phyloP scores from a whole-genome alignment of 1,284 basidiomycete genomes.

The Puccinia brachypodii region DNA sequence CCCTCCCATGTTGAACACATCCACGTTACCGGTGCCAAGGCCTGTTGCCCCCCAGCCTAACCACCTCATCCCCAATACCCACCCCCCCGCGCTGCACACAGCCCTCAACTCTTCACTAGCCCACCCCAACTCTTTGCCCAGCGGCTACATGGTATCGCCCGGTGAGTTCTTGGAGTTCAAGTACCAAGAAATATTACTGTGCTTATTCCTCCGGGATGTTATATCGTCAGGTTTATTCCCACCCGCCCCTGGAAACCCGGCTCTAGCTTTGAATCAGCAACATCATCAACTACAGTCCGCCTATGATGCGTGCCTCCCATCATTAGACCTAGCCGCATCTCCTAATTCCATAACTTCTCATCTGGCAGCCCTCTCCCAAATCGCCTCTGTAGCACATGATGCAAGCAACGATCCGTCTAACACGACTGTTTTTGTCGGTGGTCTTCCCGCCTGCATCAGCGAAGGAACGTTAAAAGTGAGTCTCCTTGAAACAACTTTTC shows the following conservation, averaged over 20 bases:
- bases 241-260: neutral
- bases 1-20: constrained; percentile 8
- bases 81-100: neutral
- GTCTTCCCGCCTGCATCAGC: constrained; percentile 76
- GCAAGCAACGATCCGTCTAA: constrained; percentile 75
- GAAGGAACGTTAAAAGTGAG: constrained; percentile 75
- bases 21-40: neutral
- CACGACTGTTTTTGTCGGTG: constrained; percentile 88
- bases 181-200: neutral
- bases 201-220: neutral
- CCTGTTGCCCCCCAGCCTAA: constrained; percentile 2
- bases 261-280: constrained; percentile 1
- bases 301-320: neutral
- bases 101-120: neutral
- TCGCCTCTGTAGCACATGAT: constrained; percentile 35
- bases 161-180: neutral
- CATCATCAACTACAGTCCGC: neutral
- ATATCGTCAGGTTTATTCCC: neutral
- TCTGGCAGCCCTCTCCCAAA: constrained; percentile 73
- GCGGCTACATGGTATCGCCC: neutral
- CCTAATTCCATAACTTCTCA: constrained; percentile 64
- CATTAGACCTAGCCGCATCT: constrained; percentile 12
- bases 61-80: neutral
- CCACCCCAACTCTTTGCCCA: neutral
- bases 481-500: neutral